These are phyloP conservation scores for Fusarium sublunatum DNA, from an alignment of 2,329 filamentous ascomycete species.

Conservation along the genomic window DNA sequence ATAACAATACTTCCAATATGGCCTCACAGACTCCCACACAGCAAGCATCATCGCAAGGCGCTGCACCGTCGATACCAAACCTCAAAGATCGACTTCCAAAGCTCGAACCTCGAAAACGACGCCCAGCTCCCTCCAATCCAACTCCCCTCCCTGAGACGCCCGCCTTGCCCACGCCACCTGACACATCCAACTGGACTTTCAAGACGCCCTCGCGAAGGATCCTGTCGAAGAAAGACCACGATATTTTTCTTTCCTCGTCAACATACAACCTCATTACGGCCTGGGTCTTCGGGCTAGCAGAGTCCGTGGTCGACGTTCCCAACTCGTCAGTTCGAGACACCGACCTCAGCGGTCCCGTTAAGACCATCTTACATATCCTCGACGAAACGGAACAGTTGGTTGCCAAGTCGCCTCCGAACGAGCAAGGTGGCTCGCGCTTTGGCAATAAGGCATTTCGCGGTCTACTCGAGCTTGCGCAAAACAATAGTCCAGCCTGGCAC, in stretches of 20 bases:
- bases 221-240: slow-evolving; percentile 81
- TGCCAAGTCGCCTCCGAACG: slow-evolving; percentile 78
- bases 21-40: slow-evolving; percentile 38
- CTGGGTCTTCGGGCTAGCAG: slow-evolving; percentile 88
- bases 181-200: slow-evolving; percentile 70
- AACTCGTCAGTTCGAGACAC: slow-evolving; percentile 69
- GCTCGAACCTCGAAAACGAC: slow-evolving; percentile 72
- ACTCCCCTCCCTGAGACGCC: slow-evolving; percentile 81
- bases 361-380: slow-evolving; percentile 75
- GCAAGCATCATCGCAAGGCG: slow-evolving; percentile 16
- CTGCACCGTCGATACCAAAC: slow-evolving; percentile 45
- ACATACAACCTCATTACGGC: slow-evolving; percentile 81
- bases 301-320: slow-evolving; percentile 78
- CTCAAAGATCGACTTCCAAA: slow-evolving; percentile 71
- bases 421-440: slow-evolving; percentile 89
- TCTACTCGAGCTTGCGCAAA: slow-evolving; percentile 77
- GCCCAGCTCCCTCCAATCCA: slow-evolving; percentile 62
- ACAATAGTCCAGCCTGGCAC: slow-evolving; percentile 72
- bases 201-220: slow-evolving; percentile 80
- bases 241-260: slow-evolving; percentile 80
- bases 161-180: slow-evolving; percentile 74
- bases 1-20: slow-evolving; percentile 39
- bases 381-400: slow-evolving; percentile 75
- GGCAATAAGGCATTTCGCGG: slow-evolving; percentile 91
- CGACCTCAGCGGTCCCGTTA: slow-evolving; percentile 70